A percentile compares a stretch with the other conserved stretches of the same genome.
Conservation (phyloP, 2,329 filamentous ascomycete genomes). For the Eutypella sp. region DNA sequence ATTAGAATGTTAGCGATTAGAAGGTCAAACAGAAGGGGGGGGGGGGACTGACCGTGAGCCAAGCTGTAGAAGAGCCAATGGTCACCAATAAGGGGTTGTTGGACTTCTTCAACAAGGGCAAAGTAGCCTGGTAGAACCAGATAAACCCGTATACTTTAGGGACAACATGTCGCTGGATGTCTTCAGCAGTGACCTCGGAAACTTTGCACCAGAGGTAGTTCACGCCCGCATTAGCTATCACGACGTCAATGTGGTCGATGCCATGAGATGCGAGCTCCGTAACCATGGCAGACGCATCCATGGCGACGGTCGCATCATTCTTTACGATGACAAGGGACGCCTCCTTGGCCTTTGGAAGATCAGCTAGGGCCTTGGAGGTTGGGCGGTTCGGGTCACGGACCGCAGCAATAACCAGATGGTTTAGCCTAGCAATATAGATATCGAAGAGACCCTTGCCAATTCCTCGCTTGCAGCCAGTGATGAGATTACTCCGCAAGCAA, state of each 20-base stretch:
- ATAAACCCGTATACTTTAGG: constrained; percentile 38
- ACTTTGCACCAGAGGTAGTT: constrained; percentile 27
- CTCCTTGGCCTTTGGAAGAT: constrained; percentile 28
- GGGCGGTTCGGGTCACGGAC: constrained; percentile 27
- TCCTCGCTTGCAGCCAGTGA: constrained; percentile 33
- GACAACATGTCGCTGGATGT: constrained; percentile 32
- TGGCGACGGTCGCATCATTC: constrained; percentile 31
- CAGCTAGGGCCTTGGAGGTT: constrained; percentile 22
- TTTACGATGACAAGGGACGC: constrained; percentile 36
- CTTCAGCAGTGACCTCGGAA: constrained; percentile 27
- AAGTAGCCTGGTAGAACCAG: constrained; percentile 36
- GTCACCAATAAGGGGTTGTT: constrained; percentile 29
- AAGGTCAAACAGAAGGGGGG: not conserved
- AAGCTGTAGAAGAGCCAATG: constrained; percentile 27
- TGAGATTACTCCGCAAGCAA: too few species aligned
- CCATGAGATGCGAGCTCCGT: constrained; percentile 23
- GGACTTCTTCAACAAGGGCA: constrained; percentile 30
- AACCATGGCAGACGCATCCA: constrained; percentile 29
- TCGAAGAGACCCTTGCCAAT: constrained; percentile 30
- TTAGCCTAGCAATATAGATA: constrained; percentile 41
- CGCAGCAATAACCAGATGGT: constrained; percentile 45
- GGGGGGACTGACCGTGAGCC: constrained; percentile 9
- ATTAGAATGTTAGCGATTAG: not conserved
- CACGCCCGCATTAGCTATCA: constrained; percentile 48
- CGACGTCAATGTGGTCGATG: constrained; percentile 39